Conservation (phyloP, 2,329 filamentous ascomycete species). For the Alternaria ethzedia region DNA sequence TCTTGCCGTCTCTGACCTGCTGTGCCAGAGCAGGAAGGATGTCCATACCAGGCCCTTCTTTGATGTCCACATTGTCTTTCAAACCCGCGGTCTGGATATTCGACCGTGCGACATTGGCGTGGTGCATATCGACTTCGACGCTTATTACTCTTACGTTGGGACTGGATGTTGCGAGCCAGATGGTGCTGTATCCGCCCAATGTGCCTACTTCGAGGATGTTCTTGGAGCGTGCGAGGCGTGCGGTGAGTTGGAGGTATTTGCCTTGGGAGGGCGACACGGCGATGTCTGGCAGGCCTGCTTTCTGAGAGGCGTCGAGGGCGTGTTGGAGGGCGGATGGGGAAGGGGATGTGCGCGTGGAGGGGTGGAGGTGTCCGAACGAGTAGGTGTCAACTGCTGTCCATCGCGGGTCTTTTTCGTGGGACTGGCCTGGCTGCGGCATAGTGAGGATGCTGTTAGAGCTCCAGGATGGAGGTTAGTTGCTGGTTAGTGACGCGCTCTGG, state of each 20-base stretch:
- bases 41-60: slow-evolving; percentile 55
- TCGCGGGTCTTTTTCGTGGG: slow-evolving; percentile 40
- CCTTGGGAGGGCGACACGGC: slow-evolving; percentile 44
- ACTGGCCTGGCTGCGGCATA: slow-evolving; percentile 12
- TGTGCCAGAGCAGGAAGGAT: slow-evolving; percentile 49
- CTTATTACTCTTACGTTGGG: slow-evolving; percentile 55
- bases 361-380: slow-evolving; percentile 43
- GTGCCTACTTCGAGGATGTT: slow-evolving; percentile 61
- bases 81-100: slow-evolving; percentile 54
- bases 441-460: not conserved
- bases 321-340: slow-evolving; percentile 34
- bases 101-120: slow-evolving; percentile 55
- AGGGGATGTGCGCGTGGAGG: slow-evolving; percentile 27
- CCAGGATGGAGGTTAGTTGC: not conserved
- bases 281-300: slow-evolving; percentile 42
- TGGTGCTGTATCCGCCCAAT: slow-evolving; percentile 61
- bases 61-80: slow-evolving; percentile 52
- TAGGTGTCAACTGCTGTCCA: slow-evolving; percentile 52
- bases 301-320: slow-evolving; percentile 26
- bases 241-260: slow-evolving; percentile 45
- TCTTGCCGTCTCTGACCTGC: slow-evolving; percentile 49
- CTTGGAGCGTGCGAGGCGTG: slow-evolving; percentile 34
- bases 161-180: slow-evolving; percentile 57
- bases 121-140: slow-evolving; percentile 57
- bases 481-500: not conserved